Base-by-base conservation (phyloP, 345 rosid genomes). In the Barbarea vulgaris region DNA sequence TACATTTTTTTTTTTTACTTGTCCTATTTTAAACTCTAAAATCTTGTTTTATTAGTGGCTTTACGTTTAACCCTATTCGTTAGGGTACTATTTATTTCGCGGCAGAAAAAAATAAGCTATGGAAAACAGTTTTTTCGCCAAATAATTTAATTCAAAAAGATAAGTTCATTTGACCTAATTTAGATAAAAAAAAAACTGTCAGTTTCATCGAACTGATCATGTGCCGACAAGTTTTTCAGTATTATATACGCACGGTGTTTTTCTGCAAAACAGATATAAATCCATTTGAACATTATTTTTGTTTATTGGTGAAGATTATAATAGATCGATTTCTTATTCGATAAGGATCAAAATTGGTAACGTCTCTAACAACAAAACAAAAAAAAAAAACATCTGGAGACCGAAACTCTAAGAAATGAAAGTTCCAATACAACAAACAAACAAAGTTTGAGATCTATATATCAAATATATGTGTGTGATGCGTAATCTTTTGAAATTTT, bases 371-470 rank as follows among this genome's bases (percentile, higher is more conserved):
- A 67, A 75, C 42, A 72, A 62, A 52, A 72, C 37, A 39, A 54
- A 34, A 44, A 54, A 34, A 44, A 31, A 46, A 44, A 44, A 66
- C 15, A 69, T 42, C 58, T 53, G 75, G 58, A 69, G 9, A 21
- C 31, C 18, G 63, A 54, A 54, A 27, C 62, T 25, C 46, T 63
- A 48, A 30, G 53, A 70, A 70, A 70, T 70, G 24, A 64, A 70
- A 77, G 76, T 77, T 64, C 60, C 66, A 15, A 52, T 53, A 52
- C 55, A 21, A 41, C 9, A 55, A 74, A 46, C 51, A 61, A 34
- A 74, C 60, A 76, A 68, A 76, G 39, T 28, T n/a, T 39, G 56
- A 14, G 10, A 55, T 46, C 19, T 64, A 41, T 52, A 6, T n/a
- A n/a, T n/a, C n/a, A n/a, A n/a, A n/a, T n/a, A 28, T 31, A 31